phyloP scores from a whole-genome alignment of 352 stramenopile genomes.

The Phytophthora palmivora region DNA sequence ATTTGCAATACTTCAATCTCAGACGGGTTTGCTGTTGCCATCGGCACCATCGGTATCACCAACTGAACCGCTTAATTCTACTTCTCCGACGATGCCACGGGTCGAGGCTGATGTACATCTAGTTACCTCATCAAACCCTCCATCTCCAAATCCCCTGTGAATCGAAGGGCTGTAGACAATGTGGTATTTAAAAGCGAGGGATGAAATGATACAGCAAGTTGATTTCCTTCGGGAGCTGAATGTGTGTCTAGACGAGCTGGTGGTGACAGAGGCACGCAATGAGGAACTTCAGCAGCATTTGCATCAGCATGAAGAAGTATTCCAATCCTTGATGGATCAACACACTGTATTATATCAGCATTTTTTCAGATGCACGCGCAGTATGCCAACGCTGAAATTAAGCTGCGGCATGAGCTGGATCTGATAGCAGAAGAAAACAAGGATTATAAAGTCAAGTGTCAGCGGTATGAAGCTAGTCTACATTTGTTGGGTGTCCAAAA shows the following conservation, averaged over 20 bases:
- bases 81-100: neutral
- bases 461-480: conserved; percentile 62
- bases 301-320: conserved; percentile 56
- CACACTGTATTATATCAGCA: conserved; percentile 79
- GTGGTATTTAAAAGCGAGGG: conserved; percentile 62
- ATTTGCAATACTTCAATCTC: conserved; percentile 42
- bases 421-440: conserved; percentile 46
- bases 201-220: conserved; percentile 62
- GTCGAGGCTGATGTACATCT: neutral
- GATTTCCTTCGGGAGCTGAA: conserved; percentile 75
- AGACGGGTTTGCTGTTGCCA: conserved; percentile 10
- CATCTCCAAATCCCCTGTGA: conserved; percentile 14
- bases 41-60: neutral
- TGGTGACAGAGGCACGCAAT: conserved; percentile 56
- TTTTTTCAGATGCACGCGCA: conserved; percentile 70
- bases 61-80: neutral
- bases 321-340: conserved; percentile 71
- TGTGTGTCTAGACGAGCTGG: conserved; percentile 70
- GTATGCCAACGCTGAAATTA: conserved; percentile 49
- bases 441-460: conserved; percentile 55
- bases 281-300: conserved; percentile 53
- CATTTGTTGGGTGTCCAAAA: conserved; percentile 49
- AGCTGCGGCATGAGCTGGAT: conserved; percentile 46
- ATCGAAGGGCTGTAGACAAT: conserved; percentile 20
- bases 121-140: neutral